A percentile compares a stretch with the other conserved stretches of the same genome.
Conservation (phyloP, 2,329 filamentous ascomycete genomes). For the Fusarium armeniacum region DNA sequence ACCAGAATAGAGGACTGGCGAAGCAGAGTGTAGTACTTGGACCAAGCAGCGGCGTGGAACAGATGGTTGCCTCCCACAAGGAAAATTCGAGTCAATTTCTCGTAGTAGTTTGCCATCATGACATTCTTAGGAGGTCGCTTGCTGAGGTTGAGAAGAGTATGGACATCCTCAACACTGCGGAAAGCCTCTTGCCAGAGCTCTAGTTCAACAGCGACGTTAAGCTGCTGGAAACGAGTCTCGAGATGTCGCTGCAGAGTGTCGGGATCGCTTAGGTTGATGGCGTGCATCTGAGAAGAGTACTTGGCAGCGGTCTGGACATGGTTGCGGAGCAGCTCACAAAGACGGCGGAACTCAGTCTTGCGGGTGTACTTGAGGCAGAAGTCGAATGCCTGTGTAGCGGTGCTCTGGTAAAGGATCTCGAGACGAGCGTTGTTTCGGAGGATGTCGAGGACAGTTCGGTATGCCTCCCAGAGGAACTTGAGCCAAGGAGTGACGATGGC, state of each 20-base stretch:
- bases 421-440: conserved; percentile 98
- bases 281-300: conserved; percentile 99
- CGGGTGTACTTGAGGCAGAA: conserved; percentile 98
- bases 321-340: conserved; percentile 97
- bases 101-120: conserved; percentile 99
- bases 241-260: conserved; percentile 97
- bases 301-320: conserved; percentile 99
- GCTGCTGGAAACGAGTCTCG: conserved; percentile 97
- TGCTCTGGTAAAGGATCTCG: conserved; percentile 98
- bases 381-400: conserved; percentile 97
- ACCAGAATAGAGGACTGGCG: conserved; percentile 89
- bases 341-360: conserved; percentile 98
- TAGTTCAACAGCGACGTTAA: conserved; percentile 97
- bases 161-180: conserved; percentile 98
- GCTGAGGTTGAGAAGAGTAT: conserved; percentile 96
- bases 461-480: conserved; percentile 99
- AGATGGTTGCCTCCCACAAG: conserved; percentile 99
- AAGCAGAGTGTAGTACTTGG: conserved; percentile 95
- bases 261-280: conserved; percentile 97
- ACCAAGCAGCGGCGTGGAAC: conserved; percentile 98
- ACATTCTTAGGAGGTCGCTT: conserved; percentile 98
- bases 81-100: conserved; percentile 98
- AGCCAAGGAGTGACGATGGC: conserved; percentile 99
- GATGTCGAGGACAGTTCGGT: conserved; percentile 97
- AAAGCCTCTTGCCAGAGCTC: conserved; percentile 99